Evolutionary conservation across 2,329 filamentous ascomycete genomes (phyloP).

Genomic region (Coleophoma crateriformis): DNA sequence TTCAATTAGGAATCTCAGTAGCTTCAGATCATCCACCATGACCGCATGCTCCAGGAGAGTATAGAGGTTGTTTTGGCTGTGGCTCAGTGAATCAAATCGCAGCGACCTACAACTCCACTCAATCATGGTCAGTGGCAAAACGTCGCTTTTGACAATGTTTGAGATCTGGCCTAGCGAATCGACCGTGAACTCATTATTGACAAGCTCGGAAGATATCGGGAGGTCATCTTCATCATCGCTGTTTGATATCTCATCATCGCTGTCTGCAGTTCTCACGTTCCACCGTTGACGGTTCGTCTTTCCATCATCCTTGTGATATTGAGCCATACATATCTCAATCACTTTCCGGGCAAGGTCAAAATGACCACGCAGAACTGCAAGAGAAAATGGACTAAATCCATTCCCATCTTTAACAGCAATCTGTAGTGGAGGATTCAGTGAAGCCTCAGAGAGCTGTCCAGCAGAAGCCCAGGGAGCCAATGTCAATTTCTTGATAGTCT

Average conservation of each 20-base stretch:
- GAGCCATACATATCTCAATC: constrained; percentile 63
- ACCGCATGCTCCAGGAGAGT: constrained; percentile 16
- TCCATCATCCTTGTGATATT: constrained; percentile 51
- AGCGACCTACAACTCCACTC: constrained; percentile 29
- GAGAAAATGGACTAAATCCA: constrained; percentile 49
- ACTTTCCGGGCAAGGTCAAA: constrained; percentile 57
- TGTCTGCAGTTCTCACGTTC: constrained; percentile 44
- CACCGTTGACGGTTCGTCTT: constrained; percentile 17
- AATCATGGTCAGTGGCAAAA: constrained; percentile 50
- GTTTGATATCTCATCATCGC: constrained; percentile 26
- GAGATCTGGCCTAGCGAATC: constrained; percentile 69
- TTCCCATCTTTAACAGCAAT: constrained; percentile 51
- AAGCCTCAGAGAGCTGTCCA: constrained; percentile 30
- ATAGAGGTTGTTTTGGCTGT: neutral
- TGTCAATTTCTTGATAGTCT: constrained; percentile 60
- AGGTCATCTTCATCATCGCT: constrained; percentile 22
- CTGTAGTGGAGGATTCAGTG: constrained; percentile 53
- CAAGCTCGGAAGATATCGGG: constrained; percentile 45
- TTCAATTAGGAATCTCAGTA: constrained; percentile 22
- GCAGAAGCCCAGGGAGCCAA: constrained; percentile 47
- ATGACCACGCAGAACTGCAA: constrained; percentile 64
- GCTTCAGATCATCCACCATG: constrained; percentile 13
- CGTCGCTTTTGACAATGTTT: constrained; percentile 60
- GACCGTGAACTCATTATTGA: constrained; percentile 67
- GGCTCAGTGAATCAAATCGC: constrained; percentile 23